Percentiles rank a stretch among this genome's conserved stretches.
These are phyloP conservation scores for Viridothelium virens DNA, from an alignment of 495 filamentous ascomycete species.

Conservation along the genomic window DNA sequence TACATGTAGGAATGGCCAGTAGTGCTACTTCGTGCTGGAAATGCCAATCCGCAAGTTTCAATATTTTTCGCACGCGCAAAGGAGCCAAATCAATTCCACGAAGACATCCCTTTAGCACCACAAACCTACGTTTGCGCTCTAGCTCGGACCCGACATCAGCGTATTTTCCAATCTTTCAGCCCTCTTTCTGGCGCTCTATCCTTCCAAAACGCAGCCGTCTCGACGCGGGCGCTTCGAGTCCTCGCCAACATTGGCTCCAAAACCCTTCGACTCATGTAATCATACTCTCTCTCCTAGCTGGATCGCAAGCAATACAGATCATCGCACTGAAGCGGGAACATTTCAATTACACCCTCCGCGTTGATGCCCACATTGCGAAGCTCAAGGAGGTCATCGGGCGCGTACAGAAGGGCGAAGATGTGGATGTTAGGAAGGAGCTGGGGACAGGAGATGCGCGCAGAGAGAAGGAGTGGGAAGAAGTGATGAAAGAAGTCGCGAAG, in stretches of 20 bases:
- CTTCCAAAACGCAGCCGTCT: slow-evolving; percentile 25
- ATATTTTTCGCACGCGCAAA: not conserved
- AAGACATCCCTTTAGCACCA: not conserved
- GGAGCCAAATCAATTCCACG: not conserved
- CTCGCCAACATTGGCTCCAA: slow-evolving; percentile 27
- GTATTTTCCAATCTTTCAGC: slow-evolving; percentile 24
- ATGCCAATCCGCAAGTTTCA: not conserved
- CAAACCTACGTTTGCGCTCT: slow-evolving; percentile 8
- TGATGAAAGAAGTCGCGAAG: slow-evolving; percentile 71
- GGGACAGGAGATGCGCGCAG: slow-evolving; percentile 68
- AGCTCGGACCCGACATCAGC: slow-evolving; percentile 13
- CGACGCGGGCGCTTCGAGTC: not conserved
- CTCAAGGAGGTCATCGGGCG: slow-evolving; percentile 76
- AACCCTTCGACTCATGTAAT: slow-evolving; percentile 94
- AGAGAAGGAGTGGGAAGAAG: slow-evolving; percentile 89
- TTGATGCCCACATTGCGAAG: slow-evolving; percentile 69
- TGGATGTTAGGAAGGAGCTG: slow-evolving; percentile 77
- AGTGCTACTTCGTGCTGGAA: not conserved
- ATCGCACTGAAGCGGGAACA: slow-evolving; percentile 71
- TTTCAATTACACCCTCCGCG: slow-evolving; percentile 58
- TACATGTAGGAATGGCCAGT: not conserved
- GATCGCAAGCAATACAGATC: slow-evolving; percentile 89
- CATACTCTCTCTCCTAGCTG: slow-evolving; percentile 80
- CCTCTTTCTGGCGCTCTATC: slow-evolving; percentile 26
- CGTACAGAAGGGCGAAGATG: slow-evolving; percentile 75